Evolutionary conservation across 805 yeast species (phyloP).

Genomic region (Millerago galiae): DNA sequence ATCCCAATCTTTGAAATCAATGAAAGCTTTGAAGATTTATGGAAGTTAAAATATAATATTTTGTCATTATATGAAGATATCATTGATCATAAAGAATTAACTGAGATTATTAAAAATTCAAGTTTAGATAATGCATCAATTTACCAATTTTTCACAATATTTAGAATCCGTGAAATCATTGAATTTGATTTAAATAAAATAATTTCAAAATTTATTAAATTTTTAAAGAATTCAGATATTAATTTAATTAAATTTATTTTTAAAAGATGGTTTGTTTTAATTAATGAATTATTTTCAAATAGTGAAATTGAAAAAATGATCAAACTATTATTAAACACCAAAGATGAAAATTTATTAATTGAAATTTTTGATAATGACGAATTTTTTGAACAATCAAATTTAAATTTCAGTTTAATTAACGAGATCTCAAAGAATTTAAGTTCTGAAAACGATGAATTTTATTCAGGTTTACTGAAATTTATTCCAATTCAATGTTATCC

Average conservation of each 20-base stretch:
- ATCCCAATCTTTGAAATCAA: conserved; percentile 19
- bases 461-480: conserved; percentile 7
- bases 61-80: conserved; percentile 41
- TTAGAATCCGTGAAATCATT: conserved; percentile 46
- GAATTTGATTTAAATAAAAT: conserved; percentile 22
- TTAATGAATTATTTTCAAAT: conserved; percentile 29
- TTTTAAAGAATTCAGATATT: conserved; percentile 6
- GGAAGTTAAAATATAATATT: conserved; percentile 43
- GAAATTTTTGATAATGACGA: conserved; percentile 31
- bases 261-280: conserved; percentile 50
- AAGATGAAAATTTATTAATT: conserved; percentile 16
- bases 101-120: conserved; percentile 2
- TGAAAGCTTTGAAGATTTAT: conserved; percentile 16
- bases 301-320: conserved; percentile 27
- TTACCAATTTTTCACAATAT: conserved; percentile 29
- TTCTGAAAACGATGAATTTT: not conserved
- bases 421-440: conserved; percentile 13
- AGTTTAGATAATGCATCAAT: conserved; percentile 1
- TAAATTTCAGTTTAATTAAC: conserved; percentile 28
- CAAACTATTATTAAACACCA: conserved; percentile 19
- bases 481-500: conserved; percentile 48
- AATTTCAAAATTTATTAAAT: conserved; percentile 21
- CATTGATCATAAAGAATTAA: conserved; percentile 22
- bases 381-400: conserved; percentile 39
- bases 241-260: conserved; percentile 26